Base-by-base conservation (phyloP, 768 basidiomycete genomes). In the Cantharellus anzutake region DNA sequence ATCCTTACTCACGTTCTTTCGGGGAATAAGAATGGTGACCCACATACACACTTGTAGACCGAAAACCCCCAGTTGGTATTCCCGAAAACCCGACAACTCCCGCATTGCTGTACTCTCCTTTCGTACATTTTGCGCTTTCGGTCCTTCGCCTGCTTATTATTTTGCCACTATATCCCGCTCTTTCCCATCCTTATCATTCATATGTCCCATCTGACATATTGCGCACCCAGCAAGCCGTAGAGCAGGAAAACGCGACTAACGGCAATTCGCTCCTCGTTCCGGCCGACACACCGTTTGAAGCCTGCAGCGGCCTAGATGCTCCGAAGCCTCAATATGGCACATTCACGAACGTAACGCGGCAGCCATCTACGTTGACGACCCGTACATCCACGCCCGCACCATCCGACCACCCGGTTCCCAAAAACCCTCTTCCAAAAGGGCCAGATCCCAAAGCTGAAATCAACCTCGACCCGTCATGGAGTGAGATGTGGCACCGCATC, bases 91-190 rank as follows among this genome's bases (percentile, higher is more conserved):
- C 56, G 60, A 59, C 37, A 38, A 59, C 42, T 42, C 61, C 58
- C 63, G 65, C 38, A 60, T 64, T 60, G 66, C 66, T 61, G 51
- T 63, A n/a, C 53, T 62, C 64, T 37, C 60, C 60, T 11, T 67
- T 75, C 53, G 68, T 80, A 3, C 78, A 80, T 62, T 67, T 79
- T 51, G 70, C 69, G 3, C 78, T 84, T 61, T 80, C 84, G 11
- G 71, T 79, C 57, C 72, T 86, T 67, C 83, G 87, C 59, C 75
- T 81, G 50, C 68, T 88, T 35, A 67, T 84, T 42, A 75, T 86
- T 35, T 59, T 78, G 16, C 76, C 79, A 4, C 72, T 90, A 57
- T 69, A 89, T 52, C 74, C 73, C 41, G 74, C 78, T 3, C 75
- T 93, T 55, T 67, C 77, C 57, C 76, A 74, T 41, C 90, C 90